Evolutionary conservation across 495 filamentous ascomycete species (phyloP).

Genomic region (Hyaloscypha variabilis): DNA sequence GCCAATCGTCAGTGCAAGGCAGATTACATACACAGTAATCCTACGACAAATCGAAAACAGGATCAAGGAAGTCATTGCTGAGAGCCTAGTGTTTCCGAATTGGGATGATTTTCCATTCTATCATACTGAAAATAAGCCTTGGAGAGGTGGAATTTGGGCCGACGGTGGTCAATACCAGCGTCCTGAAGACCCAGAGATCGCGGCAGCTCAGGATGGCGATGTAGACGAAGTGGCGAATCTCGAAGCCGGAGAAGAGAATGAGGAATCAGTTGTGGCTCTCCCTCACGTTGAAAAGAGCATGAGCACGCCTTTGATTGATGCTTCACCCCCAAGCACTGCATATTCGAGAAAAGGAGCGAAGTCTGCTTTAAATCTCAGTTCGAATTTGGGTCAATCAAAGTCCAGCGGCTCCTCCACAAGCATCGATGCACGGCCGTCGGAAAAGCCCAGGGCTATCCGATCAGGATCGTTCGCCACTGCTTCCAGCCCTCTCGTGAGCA

Average conservation of each 20-base stretch:
- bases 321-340: slow-evolving; percentile 37
- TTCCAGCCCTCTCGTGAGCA: slow-evolving; percentile 64
- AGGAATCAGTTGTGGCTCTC: slow-evolving; percentile 35
- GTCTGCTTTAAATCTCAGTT: slow-evolving; percentile 23
- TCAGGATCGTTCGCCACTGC: slow-evolving; percentile 66
- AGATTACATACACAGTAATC: slow-evolving; percentile 92
- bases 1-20: slow-evolving; percentile 91
- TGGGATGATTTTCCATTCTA: slow-evolving; percentile 96
- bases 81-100: slow-evolving; percentile 90
- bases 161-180: slow-evolving; percentile 51
- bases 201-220: slow-evolving; percentile 60
- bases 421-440: slow-evolving; percentile 38
- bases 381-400: slow-evolving; percentile 21
- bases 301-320: slow-evolving; percentile 43
- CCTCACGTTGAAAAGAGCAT: slow-evolving; percentile 63
- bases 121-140: slow-evolving; percentile 71
- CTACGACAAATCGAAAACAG: slow-evolving; percentile 91
- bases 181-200: slow-evolving; percentile 42
- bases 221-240: slow-evolving; percentile 49
- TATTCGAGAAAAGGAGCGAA: slow-evolving; percentile 28
- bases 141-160: slow-evolving; percentile 89
- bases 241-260: slow-evolving; percentile 34
- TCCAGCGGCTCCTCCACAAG: slow-evolving; percentile 42
- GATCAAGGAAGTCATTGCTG: slow-evolving; percentile 89
- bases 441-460: slow-evolving; percentile 58